Evolutionary conservation across 2,329 filamentous ascomycete species (phyloP).

Genomic region (Rutstroemia sp.): DNA sequence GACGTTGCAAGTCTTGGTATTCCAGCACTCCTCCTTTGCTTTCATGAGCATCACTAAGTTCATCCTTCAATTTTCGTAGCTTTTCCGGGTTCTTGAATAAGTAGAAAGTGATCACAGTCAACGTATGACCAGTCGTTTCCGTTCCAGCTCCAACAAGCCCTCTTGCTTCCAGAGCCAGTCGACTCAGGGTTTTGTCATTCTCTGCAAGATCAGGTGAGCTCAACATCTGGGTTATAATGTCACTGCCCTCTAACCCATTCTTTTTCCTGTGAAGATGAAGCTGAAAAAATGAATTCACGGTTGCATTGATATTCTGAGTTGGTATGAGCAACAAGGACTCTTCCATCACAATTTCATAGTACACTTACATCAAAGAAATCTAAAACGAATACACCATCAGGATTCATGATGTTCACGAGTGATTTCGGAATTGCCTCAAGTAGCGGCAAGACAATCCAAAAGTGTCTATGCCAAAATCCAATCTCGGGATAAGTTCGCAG

Average conservation of each 20-base stretch:
- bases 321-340: too few relatives aligned
- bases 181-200: slow-evolving; percentile 13
- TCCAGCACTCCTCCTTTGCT: too few relatives aligned
- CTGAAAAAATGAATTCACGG: neutral
- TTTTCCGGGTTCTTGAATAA: too few relatives aligned
- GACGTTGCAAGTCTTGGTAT: too few relatives aligned
- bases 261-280: neutral
- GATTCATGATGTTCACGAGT: slow-evolving; percentile 6
- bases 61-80: too few relatives aligned
- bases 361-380: slow-evolving; percentile 3
- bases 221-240: neutral
- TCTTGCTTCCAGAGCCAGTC: slow-evolving; percentile 19
- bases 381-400: slow-evolving; percentile 6
- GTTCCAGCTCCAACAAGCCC: slow-evolving; percentile 23
- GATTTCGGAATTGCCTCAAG: slow-evolving; percentile 7
- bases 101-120: too few relatives aligned
- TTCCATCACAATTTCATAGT: too few relatives aligned
- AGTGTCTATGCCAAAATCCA: slow-evolving; percentile 11
- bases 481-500: slow-evolving; percentile 12
- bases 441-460: neutral
- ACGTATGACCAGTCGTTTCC: slow-evolving; percentile 7
- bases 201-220: neutral
- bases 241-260: neutral
- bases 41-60: too few relatives aligned
- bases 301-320: neutral